Base-by-base conservation (phyloP, 306 rosid genomes). In the Alnus glutinosa region DNA sequence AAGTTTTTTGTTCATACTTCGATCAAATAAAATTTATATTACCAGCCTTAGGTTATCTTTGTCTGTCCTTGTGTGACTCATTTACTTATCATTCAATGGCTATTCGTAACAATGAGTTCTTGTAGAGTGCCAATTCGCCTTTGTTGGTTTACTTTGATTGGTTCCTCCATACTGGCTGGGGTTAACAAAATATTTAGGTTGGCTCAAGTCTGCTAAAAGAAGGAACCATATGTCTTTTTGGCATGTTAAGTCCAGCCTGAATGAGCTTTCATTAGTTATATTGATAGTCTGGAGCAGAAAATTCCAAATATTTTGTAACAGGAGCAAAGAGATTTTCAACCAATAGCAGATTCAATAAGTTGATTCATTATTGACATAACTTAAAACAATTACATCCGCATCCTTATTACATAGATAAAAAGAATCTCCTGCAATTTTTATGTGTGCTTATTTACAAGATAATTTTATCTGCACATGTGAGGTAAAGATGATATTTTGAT, bases 401-500 rank as follows among this genome's bases (percentile, higher is more conserved):
- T 63, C 8, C 12, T 78, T 78, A 59, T 32, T 59, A 59, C 32
- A 42, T 55, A 9, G 48, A 67, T 67, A 73, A 72, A 67, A 74
- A 54, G 57, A 74, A 50, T 75, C 15, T 75, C 58, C 23, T 2
- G 70, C 44, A 52, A 77, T 39, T 63, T 71, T 15, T 3, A 49
- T 67, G 15, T 9, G 14, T 19, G 14, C 16, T 16, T 70, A 62
- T 81, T 36, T 74, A 80, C 83, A 81, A 14, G 12, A 39, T 49
- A 47, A 76, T n/a, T 59, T 23, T 19, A 49, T 52, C 16, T 44
- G 7, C 37, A 62, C 10, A 23, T 75, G 5, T 3, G 61, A 8
- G 36, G 55, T 79, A 49, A 49, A 70, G 62, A 62, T 73, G 81
- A 74, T 18, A 70, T 34, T 10, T 63, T 64, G 78, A 16, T 83